These are phyloP conservation scores for Fusarium irregulare DNA, from an alignment of 2,329 filamentous ascomycete genomes.

Conservation along the genomic window DNA sequence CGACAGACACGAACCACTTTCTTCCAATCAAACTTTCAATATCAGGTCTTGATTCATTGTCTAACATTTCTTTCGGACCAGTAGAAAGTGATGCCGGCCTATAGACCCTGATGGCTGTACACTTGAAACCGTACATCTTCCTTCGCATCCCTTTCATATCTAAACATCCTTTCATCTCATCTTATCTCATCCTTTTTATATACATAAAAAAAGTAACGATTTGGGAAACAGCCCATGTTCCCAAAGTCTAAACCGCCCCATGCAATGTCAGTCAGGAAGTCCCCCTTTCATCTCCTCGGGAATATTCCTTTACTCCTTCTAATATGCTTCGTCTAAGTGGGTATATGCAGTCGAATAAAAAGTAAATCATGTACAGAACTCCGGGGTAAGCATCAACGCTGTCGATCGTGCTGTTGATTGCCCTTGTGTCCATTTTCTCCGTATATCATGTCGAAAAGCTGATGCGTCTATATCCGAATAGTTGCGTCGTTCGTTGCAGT, in stretches of 20 bases:
- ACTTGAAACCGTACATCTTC: conserved; percentile 32
- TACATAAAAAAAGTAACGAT: background rate
- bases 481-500: background rate
- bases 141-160: conserved; percentile 18
- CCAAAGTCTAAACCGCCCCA: conserved; percentile 7
- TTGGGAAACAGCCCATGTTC: background rate
- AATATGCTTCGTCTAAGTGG: conserved; percentile 40
- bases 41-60: background rate
- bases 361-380: conserved; percentile 38
- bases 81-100: conserved; percentile 1
- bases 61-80: conserved; percentile 12
- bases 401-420: background rate
- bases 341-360: conserved; percentile 37
- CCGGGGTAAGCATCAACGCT: conserved; percentile 25
- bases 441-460: conserved; percentile 22
- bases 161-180: conserved; percentile 24
- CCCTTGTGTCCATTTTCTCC: conserved; percentile 28
- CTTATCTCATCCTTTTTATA: background rate
- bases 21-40: background rate
- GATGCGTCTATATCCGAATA: conserved; percentile 18
- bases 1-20: conserved; percentile 4
- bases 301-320: conserved; percentile 23
- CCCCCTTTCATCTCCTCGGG: conserved; percentile 3
- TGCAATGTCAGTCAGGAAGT: background rate
- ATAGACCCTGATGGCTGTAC: conserved; percentile 1